These are phyloP conservation scores for Lodderomyces beijingensis DNA, from an alignment of 1,139 yeast genomes.

Conservation along the genomic window DNA sequence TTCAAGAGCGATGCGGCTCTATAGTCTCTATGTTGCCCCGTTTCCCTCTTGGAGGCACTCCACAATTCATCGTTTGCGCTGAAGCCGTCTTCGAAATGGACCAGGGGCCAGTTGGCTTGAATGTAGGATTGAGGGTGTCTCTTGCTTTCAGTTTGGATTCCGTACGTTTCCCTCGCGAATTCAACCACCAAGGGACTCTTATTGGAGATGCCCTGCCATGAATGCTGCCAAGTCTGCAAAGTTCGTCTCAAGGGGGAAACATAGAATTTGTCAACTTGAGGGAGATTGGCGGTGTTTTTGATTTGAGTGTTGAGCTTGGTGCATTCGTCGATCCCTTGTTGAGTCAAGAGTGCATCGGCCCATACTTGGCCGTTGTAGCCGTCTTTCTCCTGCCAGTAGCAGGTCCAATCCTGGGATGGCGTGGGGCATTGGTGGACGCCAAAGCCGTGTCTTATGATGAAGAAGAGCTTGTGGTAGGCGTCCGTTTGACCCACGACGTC, in stretches of 20 bases:
- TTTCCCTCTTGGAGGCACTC: slow-evolving; percentile 14
- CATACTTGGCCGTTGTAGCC: slow-evolving; percentile 31
- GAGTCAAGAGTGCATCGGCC: slow-evolving; percentile 37
- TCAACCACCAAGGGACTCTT: slow-evolving; percentile 24
- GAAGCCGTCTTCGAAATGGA: slow-evolving; percentile 26
- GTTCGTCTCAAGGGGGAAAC: slow-evolving; percentile 36
- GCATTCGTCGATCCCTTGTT: slow-evolving; percentile 22
- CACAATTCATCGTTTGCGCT: slow-evolving; percentile 27
- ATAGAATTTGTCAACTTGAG: slow-evolving; percentile 26
- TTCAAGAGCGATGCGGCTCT: slow-evolving; percentile 28
- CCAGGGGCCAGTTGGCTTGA: slow-evolving; percentile 18
- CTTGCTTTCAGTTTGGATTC: slow-evolving; percentile 33
- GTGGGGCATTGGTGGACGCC: slow-evolving; percentile 25
- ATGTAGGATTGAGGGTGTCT: slow-evolving; percentile 29
- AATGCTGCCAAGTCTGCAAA: slow-evolving; percentile 27
- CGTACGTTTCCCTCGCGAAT: slow-evolving; percentile 35
- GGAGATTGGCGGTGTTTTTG: slow-evolving; percentile 16
- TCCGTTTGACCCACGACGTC: slow-evolving; percentile 8
- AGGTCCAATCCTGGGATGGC: slow-evolving; percentile 28
- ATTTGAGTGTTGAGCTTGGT: slow-evolving; percentile 17
- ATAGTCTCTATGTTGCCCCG: slow-evolving; percentile 17
- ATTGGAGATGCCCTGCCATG: slow-evolving; percentile 21
- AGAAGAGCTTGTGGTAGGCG: slow-evolving; percentile 24
- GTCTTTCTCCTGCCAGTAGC: slow-evolving; percentile 28
- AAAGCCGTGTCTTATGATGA: slow-evolving; percentile 39